phyloP scores from a whole-genome alignment of 148 eudicot species.

The Vaccinium myrtillus region DNA sequence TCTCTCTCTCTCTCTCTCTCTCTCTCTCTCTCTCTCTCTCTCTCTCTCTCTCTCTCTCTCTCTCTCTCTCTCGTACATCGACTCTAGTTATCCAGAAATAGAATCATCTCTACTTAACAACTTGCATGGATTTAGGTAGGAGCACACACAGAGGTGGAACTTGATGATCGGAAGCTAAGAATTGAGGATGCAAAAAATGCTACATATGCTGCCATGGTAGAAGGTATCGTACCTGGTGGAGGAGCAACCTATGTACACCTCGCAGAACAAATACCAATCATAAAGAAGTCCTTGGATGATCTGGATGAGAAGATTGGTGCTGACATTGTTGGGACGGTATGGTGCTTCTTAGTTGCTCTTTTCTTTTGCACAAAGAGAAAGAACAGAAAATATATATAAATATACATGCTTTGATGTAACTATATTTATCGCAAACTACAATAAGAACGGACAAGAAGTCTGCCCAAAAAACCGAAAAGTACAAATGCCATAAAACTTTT shows the following conservation, averaged over 20 bases:
- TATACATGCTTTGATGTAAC: neutral
- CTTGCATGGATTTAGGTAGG: conserved; percentile 58
- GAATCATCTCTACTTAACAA: conserved; percentile 3
- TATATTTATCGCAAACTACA: neutral
- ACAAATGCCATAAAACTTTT: neutral
- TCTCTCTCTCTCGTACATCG: neutral
- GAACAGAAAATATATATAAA: neutral
- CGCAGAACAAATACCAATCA: conserved; percentile 59
- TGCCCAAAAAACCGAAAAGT: neutral
- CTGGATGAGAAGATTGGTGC: conserved; percentile 89
- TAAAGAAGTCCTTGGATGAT: conserved; percentile 47
- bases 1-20: neutral
- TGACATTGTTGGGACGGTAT: conserved; percentile 70
- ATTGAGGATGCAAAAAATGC: conserved; percentile 94
- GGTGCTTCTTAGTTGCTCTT: conserved; percentile 17
- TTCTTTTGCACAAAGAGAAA: neutral
- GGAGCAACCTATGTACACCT: conserved; percentile 89
- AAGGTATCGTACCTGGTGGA: conserved; percentile 97
- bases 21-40: neutral
- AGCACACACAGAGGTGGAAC: conserved; percentile 86
- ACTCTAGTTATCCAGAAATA: neutral
- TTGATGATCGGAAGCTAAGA: conserved; percentile 88
- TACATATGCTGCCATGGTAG: conserved; percentile 86
- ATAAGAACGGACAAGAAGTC: neutral
- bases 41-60: neutral